These are phyloP conservation scores for Botryotinia narcissicola DNA, from an alignment of 2,329 filamentous ascomycete species.

Conservation along the genomic window DNA sequence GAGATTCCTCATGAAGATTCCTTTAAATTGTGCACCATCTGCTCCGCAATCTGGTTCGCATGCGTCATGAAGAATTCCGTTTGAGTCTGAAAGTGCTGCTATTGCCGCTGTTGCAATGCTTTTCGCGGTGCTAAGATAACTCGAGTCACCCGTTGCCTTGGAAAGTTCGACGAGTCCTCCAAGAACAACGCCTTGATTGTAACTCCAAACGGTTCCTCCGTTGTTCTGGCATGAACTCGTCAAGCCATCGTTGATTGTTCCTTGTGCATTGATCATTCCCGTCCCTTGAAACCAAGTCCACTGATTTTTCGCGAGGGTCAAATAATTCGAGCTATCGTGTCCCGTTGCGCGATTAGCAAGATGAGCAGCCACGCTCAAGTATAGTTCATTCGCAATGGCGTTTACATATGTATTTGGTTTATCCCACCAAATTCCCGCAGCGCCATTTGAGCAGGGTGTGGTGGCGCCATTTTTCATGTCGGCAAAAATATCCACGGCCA, in stretches of 20 bases:
- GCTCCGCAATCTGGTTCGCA: conserved; percentile 49
- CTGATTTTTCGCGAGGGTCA: conserved; percentile 51
- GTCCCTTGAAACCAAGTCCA: conserved; percentile 51
- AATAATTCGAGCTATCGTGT: conserved; percentile 51
- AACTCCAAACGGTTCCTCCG: conserved; percentile 46
- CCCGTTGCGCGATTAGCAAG: conserved; percentile 53
- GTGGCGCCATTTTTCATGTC: conserved; percentile 53
- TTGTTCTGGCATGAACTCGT: conserved; percentile 50
- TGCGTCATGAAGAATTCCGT: conserved; percentile 52
- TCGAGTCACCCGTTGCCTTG: conserved; percentile 47
- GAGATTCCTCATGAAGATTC: conserved; percentile 66
- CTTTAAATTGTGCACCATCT: conserved; percentile 69
- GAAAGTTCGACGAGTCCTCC: conserved; percentile 55
- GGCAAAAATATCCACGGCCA: conserved; percentile 53
- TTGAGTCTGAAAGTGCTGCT: conserved; percentile 42
- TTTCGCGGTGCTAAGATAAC: conserved; percentile 47
- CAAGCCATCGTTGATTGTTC: conserved; percentile 55
- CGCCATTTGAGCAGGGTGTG: conserved; percentile 47
- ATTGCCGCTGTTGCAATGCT: conserved; percentile 56
- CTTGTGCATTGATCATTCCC: conserved; percentile 48
- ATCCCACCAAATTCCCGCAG: conserved; percentile 52
- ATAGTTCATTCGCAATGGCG: conserved; percentile 58
- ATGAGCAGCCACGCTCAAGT: conserved; percentile 52
- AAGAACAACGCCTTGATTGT: conserved; percentile 62
- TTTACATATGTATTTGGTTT: conserved; percentile 54